phyloP scores from a whole-genome alignment of 2,329 filamentous ascomycete species.

The Diaporthe velutina region DNA sequence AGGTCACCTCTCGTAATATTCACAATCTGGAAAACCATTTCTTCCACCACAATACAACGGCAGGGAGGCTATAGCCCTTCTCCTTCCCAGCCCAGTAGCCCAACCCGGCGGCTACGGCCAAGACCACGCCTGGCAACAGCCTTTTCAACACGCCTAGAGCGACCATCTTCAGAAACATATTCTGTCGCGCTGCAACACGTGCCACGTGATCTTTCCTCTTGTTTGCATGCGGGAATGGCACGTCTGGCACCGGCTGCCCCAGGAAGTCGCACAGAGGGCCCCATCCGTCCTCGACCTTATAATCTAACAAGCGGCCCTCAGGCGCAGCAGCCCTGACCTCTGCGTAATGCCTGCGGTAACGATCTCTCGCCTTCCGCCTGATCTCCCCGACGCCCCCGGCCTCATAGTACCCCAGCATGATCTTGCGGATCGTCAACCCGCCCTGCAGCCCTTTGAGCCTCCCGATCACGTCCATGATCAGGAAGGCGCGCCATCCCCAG shows the following conservation, averaged over 20 bases:
- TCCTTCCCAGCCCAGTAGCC: background rate
- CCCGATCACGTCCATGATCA: background rate
- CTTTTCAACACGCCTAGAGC: conserved; percentile 5
- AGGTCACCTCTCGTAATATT: background rate
- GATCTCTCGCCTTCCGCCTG: conserved; percentile 36
- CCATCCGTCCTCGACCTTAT: conserved; percentile 39
- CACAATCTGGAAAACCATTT: background rate
- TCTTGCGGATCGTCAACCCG: conserved; percentile 30
- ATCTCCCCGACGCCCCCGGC: conserved; percentile 25
- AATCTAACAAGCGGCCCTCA: conserved; percentile 33
- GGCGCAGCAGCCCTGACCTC: conserved; percentile 33
- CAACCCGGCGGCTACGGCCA: background rate
- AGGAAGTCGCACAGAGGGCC: conserved; percentile 37
- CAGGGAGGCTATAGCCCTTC: background rate
- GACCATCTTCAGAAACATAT: conserved; percentile 4
- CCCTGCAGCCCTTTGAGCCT: conserved; percentile 34
- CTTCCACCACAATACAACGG: background rate
- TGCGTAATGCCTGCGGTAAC: conserved; percentile 35
- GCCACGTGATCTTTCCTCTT: conserved; percentile 12
- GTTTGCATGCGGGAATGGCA: conserved; percentile 37
- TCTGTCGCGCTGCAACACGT: conserved; percentile 5
- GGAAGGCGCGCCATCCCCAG: conserved; percentile 29
- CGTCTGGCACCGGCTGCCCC: conserved; percentile 34
- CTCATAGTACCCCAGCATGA: conserved; percentile 32
- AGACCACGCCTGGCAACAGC: background rate